Base-by-base conservation (phyloP, 768 basidiomycete species). In the Tulasnella calospora region DNA sequence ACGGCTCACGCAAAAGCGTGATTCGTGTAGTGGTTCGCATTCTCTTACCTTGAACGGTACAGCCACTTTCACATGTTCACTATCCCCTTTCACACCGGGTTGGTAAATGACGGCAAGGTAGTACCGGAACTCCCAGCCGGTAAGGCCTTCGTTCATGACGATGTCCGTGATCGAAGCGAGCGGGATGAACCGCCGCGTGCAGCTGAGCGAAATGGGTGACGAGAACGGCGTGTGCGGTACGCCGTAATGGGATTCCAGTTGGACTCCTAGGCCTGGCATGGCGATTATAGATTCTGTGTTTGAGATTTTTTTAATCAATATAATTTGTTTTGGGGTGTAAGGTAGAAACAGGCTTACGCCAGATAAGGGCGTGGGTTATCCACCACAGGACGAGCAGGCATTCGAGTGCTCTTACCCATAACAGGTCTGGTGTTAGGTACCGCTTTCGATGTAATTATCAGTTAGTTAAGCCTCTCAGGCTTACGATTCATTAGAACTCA, bases 221-320 rank as follows among this genome's bases (percentile, higher is more conserved):
- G 82, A 70, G 79, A 83, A 21, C 85, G 78, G 21, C 84, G 82
- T 0, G 81, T 79, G 19, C 83, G 87, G 87, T 41, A 90, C 82
- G 0, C 92, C 93, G 76, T 88, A 85, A 83, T 89, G 89, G 0
- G 89, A 91, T 83, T 94, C 92, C 3, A 94, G 83, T 81, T 94
- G 94, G 57, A 95, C 85, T 15, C 93, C 93, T 75, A 92, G 89
- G 0, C 86, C 85, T 10, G 91, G 90, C 69, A 94, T 83, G 47
- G 92, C 85, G 61, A 93, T 83, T 5, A 94, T 84, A 27, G 92
- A 93, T 84, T 94, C 93, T 94, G 80, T n/a, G n/a, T n/a, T n/a
- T n/a, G n/a, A n/a, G n/a, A n/a, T n/a, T 44, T 46, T 36, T 74
- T 30, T 19, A 55, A 35, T n/a, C n/a, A n/a, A n/a, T n/a, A n/a